Evolutionary conservation across 148 eudicot genomes (phyloP), one percentile per base, ranked within the genome.

Genomic region (Chenopodium berlandieri): DNA sequence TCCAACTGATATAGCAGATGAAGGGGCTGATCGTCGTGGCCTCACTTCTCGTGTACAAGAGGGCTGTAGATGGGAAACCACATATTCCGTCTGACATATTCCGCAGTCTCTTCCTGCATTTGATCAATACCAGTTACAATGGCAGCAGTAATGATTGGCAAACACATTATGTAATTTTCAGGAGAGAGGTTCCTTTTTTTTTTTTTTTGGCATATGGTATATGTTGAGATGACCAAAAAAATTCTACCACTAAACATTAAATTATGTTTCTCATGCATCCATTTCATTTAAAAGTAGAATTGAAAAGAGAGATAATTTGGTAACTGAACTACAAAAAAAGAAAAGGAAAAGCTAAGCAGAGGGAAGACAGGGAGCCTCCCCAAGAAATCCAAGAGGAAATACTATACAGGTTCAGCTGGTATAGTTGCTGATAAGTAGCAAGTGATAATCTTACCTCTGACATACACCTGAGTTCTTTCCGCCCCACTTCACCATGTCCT

Each of bases 51-150:
- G 47, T 92, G 99, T 73, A 96, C 97, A 80, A 96, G 99, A 79
- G 98, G 98, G 82, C 88, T 88, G 89, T 96, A 96, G 23, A 91
- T 30, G 44, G 98, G 99, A 82, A 84, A 94, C 99, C 99, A 96
- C 99, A 94, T 96, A 89, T 79, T 91, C 65, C 77, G 75, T 78
- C 86, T 94, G 44, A 96, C 95, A 83, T 91, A 89, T 75, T 88
- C 85, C 79, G 90, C 79, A 0, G 83, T 89, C 80, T 92, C 94
- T 63, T 89, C 97, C 98, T 96, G 98, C 91, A 88, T 75, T 60
- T 31, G 4, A 47, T 37, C 76, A 23, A 70, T 60, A 14, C 67
- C 9, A 30, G 68, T 82, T 47, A 82, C 47, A 74, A 27, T 30
- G 62, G 62, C 62, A 56, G 62, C 6, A 56, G 22, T 16, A 16